Evolutionary conservation across 1,139 yeast genomes (phyloP), one percentile per base, ranked within the genome.

Genomic region (Saccharomycopsis crataegensis): DNA sequence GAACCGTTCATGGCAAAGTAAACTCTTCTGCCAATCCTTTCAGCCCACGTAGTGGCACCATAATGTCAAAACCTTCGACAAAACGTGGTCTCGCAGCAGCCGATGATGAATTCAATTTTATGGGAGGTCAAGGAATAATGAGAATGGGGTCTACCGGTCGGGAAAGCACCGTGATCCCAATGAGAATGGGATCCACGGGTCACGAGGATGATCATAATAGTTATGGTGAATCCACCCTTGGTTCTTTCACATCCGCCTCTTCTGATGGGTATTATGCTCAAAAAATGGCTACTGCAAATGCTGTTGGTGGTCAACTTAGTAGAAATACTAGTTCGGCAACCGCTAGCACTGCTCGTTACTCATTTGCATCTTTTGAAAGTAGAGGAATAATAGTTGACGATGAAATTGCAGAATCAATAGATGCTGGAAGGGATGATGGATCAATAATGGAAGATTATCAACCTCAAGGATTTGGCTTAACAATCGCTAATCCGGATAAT

Each of bases 71-170:
- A 22, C 48, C 53, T 6, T 52, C 57, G 8, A 48, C 54, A 8
- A 49, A 49, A 42, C 45, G 52, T 11, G 47, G 51, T 12, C 37
- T 52, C 11, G 31, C 36, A 14, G 32, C 34, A 41, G 22, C 28
- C 5, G 47, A 44, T 11, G 44, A 42, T 42, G 44, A 42, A 4
- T 14, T 11, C 16, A 9, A 42, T 22, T 11, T 14, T 22, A 11
- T 11, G 9, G 31, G 22, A 16, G 16, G 14, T 31, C 12, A 9
- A 8, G 11, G 22, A 14, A 12, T 49, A 12, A 48, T 48, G n/a
- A 40, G 58, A 45, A 56, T 56, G 58, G 58, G 58, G 1, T 43
- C 50, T 14, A 55, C 58, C 2, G 58, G 58, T 32, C 43, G 49
- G 11, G 58, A 55, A 28, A 47, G 52, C 8, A 22, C 50, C 7